A percentile compares a stretch with the other conserved stretches of the same genome.
Evolutionary conservation across 768 basidiomycete species (phyloP).

Genomic region (Solioccasus polychromus): DNA sequence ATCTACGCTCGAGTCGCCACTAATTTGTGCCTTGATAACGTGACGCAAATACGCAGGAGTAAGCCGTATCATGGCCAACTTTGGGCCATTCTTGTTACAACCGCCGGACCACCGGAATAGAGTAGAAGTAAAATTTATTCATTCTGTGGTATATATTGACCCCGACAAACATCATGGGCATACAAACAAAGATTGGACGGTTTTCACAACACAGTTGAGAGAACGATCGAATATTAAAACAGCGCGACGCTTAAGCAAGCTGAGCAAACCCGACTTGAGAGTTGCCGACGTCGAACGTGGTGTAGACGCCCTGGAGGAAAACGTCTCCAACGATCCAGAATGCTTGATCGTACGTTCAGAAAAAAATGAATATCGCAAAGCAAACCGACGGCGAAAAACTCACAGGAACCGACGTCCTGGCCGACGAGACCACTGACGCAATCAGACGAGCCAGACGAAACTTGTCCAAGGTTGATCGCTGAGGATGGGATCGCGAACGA

Average conservation of each 20-base stretch:
- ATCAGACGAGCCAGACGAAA: conserved; percentile 17
- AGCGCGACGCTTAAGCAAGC: conserved; percentile 10
- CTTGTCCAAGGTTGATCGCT: conserved; percentile 38
- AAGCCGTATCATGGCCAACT: too few species aligned
- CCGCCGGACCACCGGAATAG: too few species aligned
- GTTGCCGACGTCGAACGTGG: conserved; percentile 38
- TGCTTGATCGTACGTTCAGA: background rate
- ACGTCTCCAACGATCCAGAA: conserved; percentile 35
- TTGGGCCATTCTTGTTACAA: too few species aligned
- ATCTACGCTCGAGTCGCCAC: too few species aligned
- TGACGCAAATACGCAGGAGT: too few species aligned
- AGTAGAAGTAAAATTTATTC: too few species aligned
- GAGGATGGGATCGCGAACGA: conserved; percentile 31
- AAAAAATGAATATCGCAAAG: background rate
- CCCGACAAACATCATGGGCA: conserved; percentile 12
- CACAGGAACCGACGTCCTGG: conserved; percentile 2
- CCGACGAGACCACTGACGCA: conserved; percentile 31
- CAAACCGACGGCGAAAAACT: background rate
- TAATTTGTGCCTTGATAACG: too few species aligned
- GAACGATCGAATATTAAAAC: too few species aligned
- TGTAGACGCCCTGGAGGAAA: conserved; percentile 44
- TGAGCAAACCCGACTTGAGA: conserved; percentile 36
- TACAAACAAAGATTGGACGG: background rate
- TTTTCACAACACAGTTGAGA: too few species aligned
- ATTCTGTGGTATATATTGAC: too few species aligned